Evolutionary conservation across 2,329 filamentous ascomycete species (phyloP), one percentile per base, ranked within the genome.

Genomic region (Exophiala xenobiotica): DNA sequence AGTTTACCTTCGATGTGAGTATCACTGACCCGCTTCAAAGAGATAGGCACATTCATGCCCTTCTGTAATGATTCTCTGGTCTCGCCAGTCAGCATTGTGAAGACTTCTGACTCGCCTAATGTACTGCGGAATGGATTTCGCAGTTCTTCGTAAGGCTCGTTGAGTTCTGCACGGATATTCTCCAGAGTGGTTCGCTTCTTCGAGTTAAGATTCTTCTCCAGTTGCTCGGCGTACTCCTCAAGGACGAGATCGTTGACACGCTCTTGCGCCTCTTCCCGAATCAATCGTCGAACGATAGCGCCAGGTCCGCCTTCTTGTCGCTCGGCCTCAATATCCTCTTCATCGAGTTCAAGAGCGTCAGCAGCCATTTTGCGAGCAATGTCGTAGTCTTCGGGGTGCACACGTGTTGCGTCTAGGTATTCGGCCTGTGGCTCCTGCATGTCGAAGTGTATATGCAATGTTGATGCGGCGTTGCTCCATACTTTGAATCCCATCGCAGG

Each of bases 351-450:
- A 41, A 99, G 77, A 12, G 93, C 93, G 75, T 99, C 93, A 3
- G 93, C 93, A 16, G 93, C 93, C 86, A 99, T 97, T 73, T 99
- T 99, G 62, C 92, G 88, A 42, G 90, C 93, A 56, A 99, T 85
- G 62, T 99, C 93, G 70, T 99, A 99, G 67, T 99, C 93, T 74
- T 99, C 93, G 1, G 93, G 93, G 65, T 99, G 93, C 14, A 99
- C 90, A 74, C 93, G 88, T 40, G 93, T 99, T 67, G 93, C 95
- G 71, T 99, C 93, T 20, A 99, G 78, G 52, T 95, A 95, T 67
- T 99, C 93, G 1, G 91, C 89, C 11, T 87, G 80, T 1, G 85
- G 80, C 62, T 89, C 90, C 11, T 85, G 83, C n/a, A 83, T 79
- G 59, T 96, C 91, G 65, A 90, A 96, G 47, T 88, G 85, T 54